Evolutionary conservation across 148 eudicot species (phyloP), one percentile per base, ranked within the genome.

Genomic region (Dysphania ambrosioides): DNA sequence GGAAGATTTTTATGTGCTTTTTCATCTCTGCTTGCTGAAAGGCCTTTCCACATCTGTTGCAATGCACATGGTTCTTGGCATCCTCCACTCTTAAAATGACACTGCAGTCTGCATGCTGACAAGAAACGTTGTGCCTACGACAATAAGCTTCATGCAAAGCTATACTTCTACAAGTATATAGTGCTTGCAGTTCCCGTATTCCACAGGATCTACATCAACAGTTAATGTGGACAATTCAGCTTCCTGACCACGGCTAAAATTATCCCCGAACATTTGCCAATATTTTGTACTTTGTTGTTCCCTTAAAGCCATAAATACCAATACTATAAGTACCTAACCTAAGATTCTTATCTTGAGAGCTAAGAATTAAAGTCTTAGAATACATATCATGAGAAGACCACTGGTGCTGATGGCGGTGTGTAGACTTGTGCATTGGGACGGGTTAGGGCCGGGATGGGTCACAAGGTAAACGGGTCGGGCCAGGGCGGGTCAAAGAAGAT

Each of bases 351-450:
- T 93, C 92, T 78, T 84, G 84, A 4, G 91, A 83, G 55, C 86
- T 79, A 19, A 93, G 86, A 76, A 88, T 82, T 82, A 93, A 76
- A 62, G 82, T 67, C 83, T 93, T 91, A 63, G 97, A 82, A 75
- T 94, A 97, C 78, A 91, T 66, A 66, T 91, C 98, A 79, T 91
- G 97, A 41, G 92, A 89, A 35, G 98, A 89, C 98, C 98, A 93
- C 24, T 82, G 84, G 74, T 91, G 98, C 77, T 91, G 98, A 82
- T 93, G 97, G 72, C 79, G n/a, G n/a, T n/a, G n/a, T n/a, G n/a
- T n/a, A n/a, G n/a, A n/a, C n/a, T n/a, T n/a, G n/a, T n/a, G n/a
- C n/a, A n/a, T n/a, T n/a, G n/a, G n/a, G n/a, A n/a, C n/a, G n/a
- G n/a, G n/a, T n/a, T n/a, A n/a, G n/a, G n/a, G n/a, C n/a, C n/a